phyloP scores from a whole-genome alignment of 202 grass and related monocot species.

The Elaeis oleifera region DNA sequence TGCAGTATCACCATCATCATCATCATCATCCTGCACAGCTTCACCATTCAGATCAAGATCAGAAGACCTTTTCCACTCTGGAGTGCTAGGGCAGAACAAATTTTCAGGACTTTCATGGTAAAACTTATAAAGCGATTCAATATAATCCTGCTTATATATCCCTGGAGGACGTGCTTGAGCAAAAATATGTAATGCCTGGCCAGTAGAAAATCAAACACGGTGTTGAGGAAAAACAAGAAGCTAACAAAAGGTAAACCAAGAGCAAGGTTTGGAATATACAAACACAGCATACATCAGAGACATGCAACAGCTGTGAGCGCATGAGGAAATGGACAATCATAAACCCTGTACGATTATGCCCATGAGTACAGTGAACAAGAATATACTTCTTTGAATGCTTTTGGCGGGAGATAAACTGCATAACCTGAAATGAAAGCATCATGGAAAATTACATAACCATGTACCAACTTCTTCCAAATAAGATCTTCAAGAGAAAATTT shows the following conservation, averaged over 20 bases:
- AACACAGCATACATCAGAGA: conserved; percentile 51
- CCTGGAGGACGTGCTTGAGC: conserved; percentile 72
- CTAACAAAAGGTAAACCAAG: background rate
- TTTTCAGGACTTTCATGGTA: conserved; percentile 91
- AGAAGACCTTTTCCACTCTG: conserved; percentile 85
- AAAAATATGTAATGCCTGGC: conserved; percentile 65
- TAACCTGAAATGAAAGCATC: conserved; percentile 38
- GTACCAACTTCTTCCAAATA: too few species aligned
- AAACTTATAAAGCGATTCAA: conserved; percentile 81
- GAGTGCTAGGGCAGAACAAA: conserved; percentile 66
- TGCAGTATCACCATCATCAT: conserved; percentile 52
- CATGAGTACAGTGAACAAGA: conserved; percentile 98
- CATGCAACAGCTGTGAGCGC: conserved; percentile 54
- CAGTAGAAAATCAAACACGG: conserved; percentile 21
- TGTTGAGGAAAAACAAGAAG: conserved; percentile 7
- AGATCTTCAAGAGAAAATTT: too few species aligned
- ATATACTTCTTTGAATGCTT: conserved; percentile 76
- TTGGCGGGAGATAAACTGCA: conserved; percentile 74
- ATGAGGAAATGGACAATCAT: conserved; percentile 98
- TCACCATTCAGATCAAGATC: conserved; percentile 97
- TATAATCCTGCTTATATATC: conserved; percentile 97
- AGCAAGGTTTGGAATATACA: conserved; percentile 9
- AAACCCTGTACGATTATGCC: conserved; percentile 96
- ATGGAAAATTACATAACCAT: too few species aligned
- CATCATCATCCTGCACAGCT: conserved; percentile 74